phyloP scores from a whole-genome alignment of 345 rosid genomes.

The Viola odorata region DNA sequence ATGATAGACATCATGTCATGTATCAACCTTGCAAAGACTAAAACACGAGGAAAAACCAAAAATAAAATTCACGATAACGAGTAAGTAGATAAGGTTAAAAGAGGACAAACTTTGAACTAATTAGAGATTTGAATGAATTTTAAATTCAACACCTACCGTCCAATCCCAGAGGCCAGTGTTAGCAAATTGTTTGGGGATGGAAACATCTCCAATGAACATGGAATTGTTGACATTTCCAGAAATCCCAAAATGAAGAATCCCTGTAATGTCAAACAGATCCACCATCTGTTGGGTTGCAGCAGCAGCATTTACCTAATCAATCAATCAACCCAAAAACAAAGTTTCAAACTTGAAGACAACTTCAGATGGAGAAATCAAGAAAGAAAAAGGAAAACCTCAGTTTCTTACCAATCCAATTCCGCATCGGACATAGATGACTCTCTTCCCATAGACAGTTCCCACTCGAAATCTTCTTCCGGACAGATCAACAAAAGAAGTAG shows the following conservation, averaged over 20 bases:
- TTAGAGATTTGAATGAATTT: too few species aligned
- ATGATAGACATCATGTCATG: too few species aligned
- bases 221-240: slow-evolving; percentile 30
- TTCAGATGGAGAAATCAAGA: background rate
- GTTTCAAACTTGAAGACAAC: background rate
- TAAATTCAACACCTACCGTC: background rate
- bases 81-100: too few species aligned
- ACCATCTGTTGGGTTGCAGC: slow-evolving; percentile 54
- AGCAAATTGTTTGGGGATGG: slow-evolving; percentile 5
- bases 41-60: too few species aligned
- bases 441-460: slow-evolving; percentile 36
- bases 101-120: too few species aligned
- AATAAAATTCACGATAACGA: too few species aligned
- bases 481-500: slow-evolving; percentile 41
- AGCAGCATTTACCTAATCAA: slow-evolving; percentile 45
- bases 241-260: slow-evolving; percentile 48
- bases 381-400: background rate
- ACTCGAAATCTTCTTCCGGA: slow-evolving; percentile 44
- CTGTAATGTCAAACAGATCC: slow-evolving; percentile 38
- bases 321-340: background rate
- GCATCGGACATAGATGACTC: slow-evolving; percentile 50
- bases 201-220: slow-evolving; percentile 6
- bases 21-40: too few species aligned
- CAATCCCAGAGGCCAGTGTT: slow-evolving; percentile 8
- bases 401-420: slow-evolving; percentile 48